Base-by-base conservation (phyloP, 1,284 basidiomycete genomes). In the Ceratobasidium sp. region DNA sequence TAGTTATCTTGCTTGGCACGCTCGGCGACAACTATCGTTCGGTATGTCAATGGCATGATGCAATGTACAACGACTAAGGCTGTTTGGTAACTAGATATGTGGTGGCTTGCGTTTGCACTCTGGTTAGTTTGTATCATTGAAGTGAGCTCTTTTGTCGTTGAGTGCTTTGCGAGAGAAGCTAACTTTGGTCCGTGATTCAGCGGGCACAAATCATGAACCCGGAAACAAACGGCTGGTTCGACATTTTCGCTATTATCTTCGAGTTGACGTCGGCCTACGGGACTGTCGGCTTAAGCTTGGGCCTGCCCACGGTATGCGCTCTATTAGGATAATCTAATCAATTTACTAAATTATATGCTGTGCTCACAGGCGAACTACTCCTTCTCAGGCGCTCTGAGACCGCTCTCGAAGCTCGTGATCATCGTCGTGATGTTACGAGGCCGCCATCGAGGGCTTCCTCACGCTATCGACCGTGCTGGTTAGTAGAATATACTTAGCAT, bases 241-340 rank as follows among this genome's bases (percentile, higher is more conserved):
- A 90, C 81, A 91, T 94, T 71, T 96, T 95, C 83, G 87, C 87
- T 51, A 88, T 93, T 76, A 83, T 93, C 3, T 97, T 96, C 81
- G 95, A 97, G 83, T 83, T 96, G 28, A 93, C 95, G 7, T 97
- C 94, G 20, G 96, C 95, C 0, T 98, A 98, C 82, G 95, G 95
- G 3, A 93, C 93, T 3, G 95, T 98, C 77, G 96, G 96, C 0
- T 87, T 98, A 4, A 95, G 92, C 82, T 82, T 89, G 1, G 89
- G 89, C 0, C 82, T 86, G 0, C 83, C 85, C 0, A 84, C 81
- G 51, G 86, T 87, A 76, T 83, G 82, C 66, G 11, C 15, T 11
- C 2, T 11, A 31, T 26, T 49, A 13, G 13, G 74, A 64, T 82
- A 81, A 69, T 15, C 10, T 42, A 2, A 75, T 31, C 20, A 8